Evolutionary conservation across 140 eudicot genomes (phyloP).

Genomic region (Erigeron philadelphicus): DNA sequence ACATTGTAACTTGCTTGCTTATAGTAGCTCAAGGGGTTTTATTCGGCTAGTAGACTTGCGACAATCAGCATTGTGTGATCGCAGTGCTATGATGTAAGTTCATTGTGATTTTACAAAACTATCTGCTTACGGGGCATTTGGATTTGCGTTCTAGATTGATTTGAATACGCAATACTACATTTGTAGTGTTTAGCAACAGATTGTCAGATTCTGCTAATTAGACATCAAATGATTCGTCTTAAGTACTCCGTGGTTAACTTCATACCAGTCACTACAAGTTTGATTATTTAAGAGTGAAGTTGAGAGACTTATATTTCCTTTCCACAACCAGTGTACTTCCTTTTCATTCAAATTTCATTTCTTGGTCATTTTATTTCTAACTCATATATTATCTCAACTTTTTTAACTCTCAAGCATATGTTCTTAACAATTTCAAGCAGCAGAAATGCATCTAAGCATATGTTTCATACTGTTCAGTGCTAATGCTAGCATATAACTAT

Average conservation of each 20-base stretch:
- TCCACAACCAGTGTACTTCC: no score
- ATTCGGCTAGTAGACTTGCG: conserved; percentile 81
- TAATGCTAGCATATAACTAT: neutral
- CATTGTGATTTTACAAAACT: conserved; percentile 10
- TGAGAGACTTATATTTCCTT: neutral
- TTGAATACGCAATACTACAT: neutral
- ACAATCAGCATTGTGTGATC: conserved; percentile 83
- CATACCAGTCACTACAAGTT: neutral
- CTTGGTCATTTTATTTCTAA: no score
- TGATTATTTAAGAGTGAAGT: neutral
- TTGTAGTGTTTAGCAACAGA: neutral
- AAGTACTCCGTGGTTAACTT: neutral
- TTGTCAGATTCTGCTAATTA: no score
- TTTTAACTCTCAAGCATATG: neutral
- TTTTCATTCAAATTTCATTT: no score
- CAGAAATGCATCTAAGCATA: no score
- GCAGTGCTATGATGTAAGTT: conserved; percentile 57
- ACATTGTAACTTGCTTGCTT: conserved; percentile 76
- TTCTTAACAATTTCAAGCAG: neutral
- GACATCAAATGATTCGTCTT: no score
- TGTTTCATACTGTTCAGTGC: no score
- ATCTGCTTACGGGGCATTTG: neutral
- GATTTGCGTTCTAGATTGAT: neutral
- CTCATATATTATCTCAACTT: neutral
- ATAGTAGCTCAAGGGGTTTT: conserved; percentile 83